Evolutionary conservation across 1,284 basidiomycete species (phyloP).

Genomic region (Pascua guehoae): DNA sequence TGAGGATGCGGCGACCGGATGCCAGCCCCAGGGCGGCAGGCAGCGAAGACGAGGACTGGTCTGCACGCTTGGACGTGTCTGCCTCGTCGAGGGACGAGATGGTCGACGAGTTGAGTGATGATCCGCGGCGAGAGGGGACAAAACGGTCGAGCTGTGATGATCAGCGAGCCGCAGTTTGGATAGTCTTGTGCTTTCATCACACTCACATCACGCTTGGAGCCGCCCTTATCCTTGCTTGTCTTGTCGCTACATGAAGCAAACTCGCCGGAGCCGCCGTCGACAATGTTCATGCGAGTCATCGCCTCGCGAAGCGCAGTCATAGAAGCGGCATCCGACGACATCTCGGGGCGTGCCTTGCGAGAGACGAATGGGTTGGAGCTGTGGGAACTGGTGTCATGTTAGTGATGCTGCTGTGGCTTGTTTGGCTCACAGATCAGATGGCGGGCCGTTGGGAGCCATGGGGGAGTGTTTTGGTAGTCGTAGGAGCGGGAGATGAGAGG

Average conservation of each 20-base stretch:
- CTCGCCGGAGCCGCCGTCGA: slow-evolving; percentile 23
- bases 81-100: slow-evolving; percentile 31
- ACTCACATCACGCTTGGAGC: slow-evolving; percentile 12
- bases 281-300: slow-evolving; percentile 43
- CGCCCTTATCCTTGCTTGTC: slow-evolving; percentile 7
- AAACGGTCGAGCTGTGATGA: slow-evolving; percentile 44
- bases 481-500: no score
- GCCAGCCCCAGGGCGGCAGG: slow-evolving; percentile 29
- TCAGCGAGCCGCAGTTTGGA: neutral
- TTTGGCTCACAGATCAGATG: neutral
- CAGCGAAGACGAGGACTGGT: slow-evolving; percentile 28
- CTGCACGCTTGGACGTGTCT: slow-evolving; percentile 23
- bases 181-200: neutral
- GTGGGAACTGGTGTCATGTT: neutral
- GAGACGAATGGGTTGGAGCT: slow-evolving; percentile 38
- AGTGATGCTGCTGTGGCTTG: neutral
- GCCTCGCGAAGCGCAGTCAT: slow-evolving; percentile 35
- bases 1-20: slow-evolving; percentile 41
- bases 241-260: slow-evolving; percentile 9
- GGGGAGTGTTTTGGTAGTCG: no score
- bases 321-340: slow-evolving; percentile 12
- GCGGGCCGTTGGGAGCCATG: neutral
- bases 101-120: slow-evolving; percentile 29
- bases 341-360: slow-evolving; percentile 11
- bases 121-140: slow-evolving; percentile 42